phyloP scores from a whole-genome alignment of 176 grass and related monocot genomes.

The Zizania latifolia region DNA sequence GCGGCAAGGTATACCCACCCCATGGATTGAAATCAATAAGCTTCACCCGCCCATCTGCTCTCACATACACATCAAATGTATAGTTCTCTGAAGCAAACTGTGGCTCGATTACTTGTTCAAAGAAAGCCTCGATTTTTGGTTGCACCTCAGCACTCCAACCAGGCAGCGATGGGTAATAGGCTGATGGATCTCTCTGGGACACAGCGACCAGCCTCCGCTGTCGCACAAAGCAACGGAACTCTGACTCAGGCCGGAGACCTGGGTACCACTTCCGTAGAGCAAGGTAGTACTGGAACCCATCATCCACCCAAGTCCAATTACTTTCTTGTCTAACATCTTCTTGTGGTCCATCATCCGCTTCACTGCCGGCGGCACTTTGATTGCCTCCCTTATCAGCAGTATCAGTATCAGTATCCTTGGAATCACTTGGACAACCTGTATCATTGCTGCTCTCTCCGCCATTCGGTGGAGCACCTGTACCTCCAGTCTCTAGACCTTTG shows the following conservation, averaged over 20 bases:
- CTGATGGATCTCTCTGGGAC: conserved; percentile 81
- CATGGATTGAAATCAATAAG: conserved; percentile 92
- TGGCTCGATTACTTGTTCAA: conserved; percentile 40
- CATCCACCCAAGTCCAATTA: conserved; percentile 23
- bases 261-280: conserved; percentile 78
- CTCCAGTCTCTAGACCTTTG: background rate
- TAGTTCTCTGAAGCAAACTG: conserved; percentile 53
- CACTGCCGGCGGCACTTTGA: background rate
- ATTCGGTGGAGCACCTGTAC: background rate
- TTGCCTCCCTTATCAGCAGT: background rate
- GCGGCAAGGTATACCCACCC: conserved; percentile 64
- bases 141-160: conserved; percentile 39
- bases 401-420: background rate
- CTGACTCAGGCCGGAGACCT: conserved; percentile 65
- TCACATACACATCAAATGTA: conserved; percentile 73
- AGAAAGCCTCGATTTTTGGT: conserved; percentile 48
- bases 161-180: conserved; percentile 72
- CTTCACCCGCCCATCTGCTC: conserved; percentile 41
- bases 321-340: background rate
- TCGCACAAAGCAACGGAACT: conserved; percentile 84
- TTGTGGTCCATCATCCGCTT: background rate
- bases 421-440: background rate
- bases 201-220: conserved; percentile 39
- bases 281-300: conserved; percentile 61
- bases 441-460: background rate